phyloP scores from a whole-genome alignment of 23 red algal species.

The Cyanidium caldarium region DNA sequence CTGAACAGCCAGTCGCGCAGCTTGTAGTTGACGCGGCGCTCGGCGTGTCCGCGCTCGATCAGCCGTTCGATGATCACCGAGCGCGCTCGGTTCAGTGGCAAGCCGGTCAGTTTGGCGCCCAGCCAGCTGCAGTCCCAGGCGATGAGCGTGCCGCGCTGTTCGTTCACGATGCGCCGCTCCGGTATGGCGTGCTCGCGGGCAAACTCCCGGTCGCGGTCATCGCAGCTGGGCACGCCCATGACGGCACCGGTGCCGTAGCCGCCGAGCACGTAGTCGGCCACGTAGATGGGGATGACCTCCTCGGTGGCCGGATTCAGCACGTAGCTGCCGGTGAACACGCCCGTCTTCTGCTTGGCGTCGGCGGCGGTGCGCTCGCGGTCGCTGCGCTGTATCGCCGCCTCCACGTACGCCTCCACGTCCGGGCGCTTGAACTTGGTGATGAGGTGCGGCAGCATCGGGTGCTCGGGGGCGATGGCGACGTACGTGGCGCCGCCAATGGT shows the following conservation, averaged over 20 bases:
- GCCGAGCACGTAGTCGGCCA: conserved; percentile 86
- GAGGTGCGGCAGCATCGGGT: conserved; percentile 23
- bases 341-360: conserved; percentile 42
- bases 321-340: conserved; percentile 69
- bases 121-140: neutral
- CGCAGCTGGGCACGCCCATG: conserved; percentile 91
- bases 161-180: neutral
- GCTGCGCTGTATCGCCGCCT: conserved; percentile 31
- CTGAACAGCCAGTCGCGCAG: conserved; percentile 97
- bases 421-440: conserved; percentile 15
- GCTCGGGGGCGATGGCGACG: conserved; percentile 75
- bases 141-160: neutral
- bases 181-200: conserved; percentile 43
- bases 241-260: conserved; percentile 88
- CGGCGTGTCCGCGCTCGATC: conserved; percentile 21
- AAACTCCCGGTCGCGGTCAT: conserved; percentile 83
- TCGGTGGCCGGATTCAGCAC: conserved; percentile 68
- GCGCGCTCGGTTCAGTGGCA: conserved; percentile 23
- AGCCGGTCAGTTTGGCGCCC: conserved; percentile 40
- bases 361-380: conserved; percentile 67
- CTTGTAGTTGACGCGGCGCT: conserved; percentile 56
- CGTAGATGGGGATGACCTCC: conserved; percentile 67
- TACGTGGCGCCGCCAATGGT: conserved; percentile 82
- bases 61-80: conserved; percentile 36
- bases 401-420: conserved; percentile 37